These are phyloP conservation scores for Suillus fuscotomentosus DNA, from an alignment of 768 basidiomycete genomes.

Conservation along the genomic window DNA sequence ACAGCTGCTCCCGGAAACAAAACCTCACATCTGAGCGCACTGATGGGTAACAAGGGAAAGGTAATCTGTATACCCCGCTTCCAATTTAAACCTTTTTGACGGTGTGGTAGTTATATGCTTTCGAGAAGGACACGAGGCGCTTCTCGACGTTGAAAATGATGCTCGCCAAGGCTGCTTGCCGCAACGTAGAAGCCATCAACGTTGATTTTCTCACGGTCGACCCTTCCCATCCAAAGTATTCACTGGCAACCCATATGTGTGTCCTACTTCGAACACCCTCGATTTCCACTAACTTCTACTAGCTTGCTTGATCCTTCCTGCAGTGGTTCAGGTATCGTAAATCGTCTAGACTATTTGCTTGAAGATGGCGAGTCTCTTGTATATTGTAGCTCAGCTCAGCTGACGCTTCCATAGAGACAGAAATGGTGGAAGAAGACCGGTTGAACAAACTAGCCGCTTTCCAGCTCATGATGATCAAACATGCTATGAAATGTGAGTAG, in stretches of 20 bases:
- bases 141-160: constrained; percentile 83
- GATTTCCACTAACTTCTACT: constrained; percentile 3
- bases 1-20: constrained; percentile 99
- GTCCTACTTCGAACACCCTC: constrained; percentile 19
- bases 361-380: constrained; percentile 54
- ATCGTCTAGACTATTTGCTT: constrained; percentile 82
- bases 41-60: constrained; percentile 82
- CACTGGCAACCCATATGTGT: constrained; percentile 83
- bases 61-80: constrained; percentile 37
- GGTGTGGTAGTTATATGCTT: constrained; percentile 66
- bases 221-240: constrained; percentile 62
- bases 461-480: constrained; percentile 87
- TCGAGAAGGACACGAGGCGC: constrained; percentile 82
- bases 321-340: constrained; percentile 91
- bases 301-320: constrained; percentile 96
- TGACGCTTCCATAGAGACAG: constrained; percentile 41
- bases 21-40: constrained; percentile 88
- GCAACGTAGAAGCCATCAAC: constrained; percentile 73
- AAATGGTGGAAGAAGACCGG: constrained; percentile 62
- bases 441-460: constrained; percentile 84
- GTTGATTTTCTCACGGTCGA: constrained; percentile 83
- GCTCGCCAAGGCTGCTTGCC: constrained; percentile 81
- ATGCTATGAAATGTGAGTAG: constrained; percentile 89
- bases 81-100: constrained; percentile 2
- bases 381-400: constrained; percentile 4